Conservation (phyloP, 495 filamentous ascomycete species). For the Apiosordaria backusii region DNA sequence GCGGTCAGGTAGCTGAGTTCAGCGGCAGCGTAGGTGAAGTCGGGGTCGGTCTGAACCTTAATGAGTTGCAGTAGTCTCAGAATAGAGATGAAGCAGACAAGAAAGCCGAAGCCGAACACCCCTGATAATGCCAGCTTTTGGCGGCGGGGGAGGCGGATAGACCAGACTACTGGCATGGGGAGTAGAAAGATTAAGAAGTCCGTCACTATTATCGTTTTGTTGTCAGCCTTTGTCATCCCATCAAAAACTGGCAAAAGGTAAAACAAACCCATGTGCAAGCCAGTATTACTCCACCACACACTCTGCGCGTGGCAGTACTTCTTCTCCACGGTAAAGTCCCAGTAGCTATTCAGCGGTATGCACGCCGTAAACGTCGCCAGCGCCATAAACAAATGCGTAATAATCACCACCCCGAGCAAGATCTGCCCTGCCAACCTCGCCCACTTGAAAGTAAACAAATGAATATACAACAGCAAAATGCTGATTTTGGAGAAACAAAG, state of each 20-base stretch:
- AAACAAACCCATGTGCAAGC: constrained; percentile 30
- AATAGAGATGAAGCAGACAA: constrained; percentile 37
- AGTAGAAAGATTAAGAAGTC: constrained; percentile 39
- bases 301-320: constrained; percentile 29
- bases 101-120: constrained; percentile 35
- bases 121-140: constrained; percentile 36
- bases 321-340: constrained; percentile 26
- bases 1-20: constrained; percentile 44
- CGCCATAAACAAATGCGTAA: constrained; percentile 26
- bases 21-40: constrained; percentile 30
- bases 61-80: constrained; percentile 30
- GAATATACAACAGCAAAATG: constrained; percentile 39
- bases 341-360: constrained; percentile 31
- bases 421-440: constrained; percentile 30
- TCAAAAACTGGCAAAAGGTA: not conserved
- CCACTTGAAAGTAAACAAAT: constrained; percentile 38
- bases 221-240: not conserved
- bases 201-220: constrained; percentile 16
- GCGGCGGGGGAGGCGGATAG: constrained; percentile 29
- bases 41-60: constrained; percentile 21
- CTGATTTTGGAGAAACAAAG: constrained; percentile 37
- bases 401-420: constrained; percentile 26
- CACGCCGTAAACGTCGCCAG: constrained; percentile 29
- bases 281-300: constrained; percentile 36
- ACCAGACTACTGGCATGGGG: constrained; percentile 39